Evolutionary conservation across 2,329 filamentous ascomycete species (phyloP), one percentile per base, ranked within the genome.

Genomic region (Byssoonygena ceratinophila): DNA sequence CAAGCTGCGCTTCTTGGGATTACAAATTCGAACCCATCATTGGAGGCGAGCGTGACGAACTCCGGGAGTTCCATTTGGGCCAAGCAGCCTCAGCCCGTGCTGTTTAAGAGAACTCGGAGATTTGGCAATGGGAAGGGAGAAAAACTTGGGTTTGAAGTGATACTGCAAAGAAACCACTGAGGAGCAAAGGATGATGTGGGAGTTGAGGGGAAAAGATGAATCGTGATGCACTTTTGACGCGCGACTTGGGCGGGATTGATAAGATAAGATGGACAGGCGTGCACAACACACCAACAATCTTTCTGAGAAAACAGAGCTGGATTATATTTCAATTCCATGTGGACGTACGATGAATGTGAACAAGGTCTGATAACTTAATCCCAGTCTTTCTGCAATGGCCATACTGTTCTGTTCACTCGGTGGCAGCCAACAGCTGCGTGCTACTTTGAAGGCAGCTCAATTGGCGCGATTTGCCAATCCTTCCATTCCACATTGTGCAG

Each of bases 21-120:
- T 56, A 83, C 73, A 65, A 83, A 84, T 57, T 82, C 79, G 63
- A 78, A 84, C 47, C 76, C 80, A 62, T 85, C 82, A 53, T 72
- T 75, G 1, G 81, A 83, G 20, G 83, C 73, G 4, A 85, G 71
- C 0, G 81, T 83, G 50, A 85, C 79, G 61, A 77, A 84, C 55
- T 81, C 76, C 2, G 74, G 62, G 16, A 60, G 57, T n/a, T 41
- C 29, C 36, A 16, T 40, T 27, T 2, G 20, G 7, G 11, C 2
- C 22, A 4, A 2, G 18, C 18, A 18, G 22, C 9, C 18, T 40
- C 20, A 9, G n/a, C 8, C 3, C 37, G 37, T 4, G n/a, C 6
- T 18, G 18, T 7, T 12, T 34, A 36, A 36, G 32, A 36, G 14
- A 22, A 9, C 4, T 9, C 11, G 16, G 22, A 16, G 39, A 41